Evolutionary conservation across 345 rosid genomes (phyloP).

Genomic region (Eucalyptus urophylla): DNA sequence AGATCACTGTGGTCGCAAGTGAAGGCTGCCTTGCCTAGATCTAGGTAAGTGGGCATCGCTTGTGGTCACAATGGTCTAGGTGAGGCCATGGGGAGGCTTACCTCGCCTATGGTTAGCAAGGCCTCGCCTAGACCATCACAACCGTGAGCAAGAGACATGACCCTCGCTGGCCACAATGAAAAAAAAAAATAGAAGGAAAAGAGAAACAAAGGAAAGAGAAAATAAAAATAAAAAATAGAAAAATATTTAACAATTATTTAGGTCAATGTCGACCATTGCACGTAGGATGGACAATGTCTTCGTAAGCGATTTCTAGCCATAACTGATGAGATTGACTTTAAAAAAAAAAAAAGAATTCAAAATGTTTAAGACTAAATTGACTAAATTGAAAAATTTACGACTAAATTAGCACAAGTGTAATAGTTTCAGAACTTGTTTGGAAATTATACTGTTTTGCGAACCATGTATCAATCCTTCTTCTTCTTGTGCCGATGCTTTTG

Average conservation of each 20-base stretch:
- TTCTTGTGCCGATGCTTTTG: not conserved
- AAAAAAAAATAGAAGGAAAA: not conserved
- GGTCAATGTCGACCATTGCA: accelerated
- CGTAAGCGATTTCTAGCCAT: accelerated
- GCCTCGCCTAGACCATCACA: not conserved
- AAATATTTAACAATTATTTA: not conserved
- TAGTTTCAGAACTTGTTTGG: not conserved
- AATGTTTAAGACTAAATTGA: too few species aligned
- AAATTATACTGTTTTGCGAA: accelerated
- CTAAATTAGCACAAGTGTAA: not conserved
- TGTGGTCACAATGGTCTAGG: not conserved
- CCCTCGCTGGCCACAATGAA: not conserved
- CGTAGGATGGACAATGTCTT: accelerated
- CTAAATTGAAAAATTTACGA: not conserved
- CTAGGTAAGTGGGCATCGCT: too few species aligned
- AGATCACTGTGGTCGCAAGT: not conserved
- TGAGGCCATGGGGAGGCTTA: not conserved
- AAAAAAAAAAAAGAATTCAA: accelerated
- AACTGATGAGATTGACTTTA: not conserved
- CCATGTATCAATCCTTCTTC: not conserved
- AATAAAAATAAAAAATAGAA: not conserved
- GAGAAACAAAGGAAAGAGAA: not conserved
- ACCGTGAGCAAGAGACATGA: accelerated
- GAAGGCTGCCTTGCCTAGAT: not conserved
- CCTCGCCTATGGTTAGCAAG: not conserved